A percentile compares a stretch with the other conserved stretches of the same genome.
Conservation (phyloP, 2,329 filamentous ascomycete species). For the Lanzia echinophila region DNA sequence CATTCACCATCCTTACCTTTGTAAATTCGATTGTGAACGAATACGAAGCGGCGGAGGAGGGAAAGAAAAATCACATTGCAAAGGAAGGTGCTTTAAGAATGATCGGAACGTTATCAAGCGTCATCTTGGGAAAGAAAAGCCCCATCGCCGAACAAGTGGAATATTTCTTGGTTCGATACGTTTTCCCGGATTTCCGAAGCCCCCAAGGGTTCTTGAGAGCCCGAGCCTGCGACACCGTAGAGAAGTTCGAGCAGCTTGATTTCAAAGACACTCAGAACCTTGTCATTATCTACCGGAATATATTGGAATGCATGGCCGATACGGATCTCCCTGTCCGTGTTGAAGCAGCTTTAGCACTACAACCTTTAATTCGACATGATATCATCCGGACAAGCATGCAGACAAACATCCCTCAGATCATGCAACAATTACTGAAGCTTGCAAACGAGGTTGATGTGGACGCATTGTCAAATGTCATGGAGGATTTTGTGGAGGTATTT, state of each 20-base stretch:
- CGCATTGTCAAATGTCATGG: slow-evolving; percentile 96
- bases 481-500: slow-evolving; percentile 98
- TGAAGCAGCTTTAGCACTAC: slow-evolving; percentile 85
- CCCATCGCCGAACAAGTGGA: slow-evolving; percentile 96
- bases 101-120: slow-evolving; percentile 90
- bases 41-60: slow-evolving; percentile 77
- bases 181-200: slow-evolving; percentile 96
- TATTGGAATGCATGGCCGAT: slow-evolving; percentile 94
- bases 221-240: slow-evolving; percentile 90
- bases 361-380: slow-evolving; percentile 93
- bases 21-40: slow-evolving; percentile 92
- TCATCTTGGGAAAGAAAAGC: slow-evolving; percentile 96
- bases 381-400: slow-evolving; percentile 94
- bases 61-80: slow-evolving; percentile 86
- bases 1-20: slow-evolving; percentile 88
- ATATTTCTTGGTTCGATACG: slow-evolving; percentile 96
- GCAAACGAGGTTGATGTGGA: slow-evolving; percentile 98
- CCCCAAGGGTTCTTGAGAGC: slow-evolving; percentile 87
- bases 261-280: slow-evolving; percentile 97
- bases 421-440: slow-evolving; percentile 95
- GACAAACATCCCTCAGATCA: slow-evolving; percentile 95
- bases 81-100: slow-evolving; percentile 96
- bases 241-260: slow-evolving; percentile 95
- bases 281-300: slow-evolving; percentile 92
- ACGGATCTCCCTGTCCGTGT: slow-evolving; percentile 88